A percentile compares a stretch with the other conserved stretches of the same genome.
Evolutionary conservation across 2,329 filamentous ascomycete genomes (phyloP).

Genomic region (Raffaelea ambrosiae): DNA sequence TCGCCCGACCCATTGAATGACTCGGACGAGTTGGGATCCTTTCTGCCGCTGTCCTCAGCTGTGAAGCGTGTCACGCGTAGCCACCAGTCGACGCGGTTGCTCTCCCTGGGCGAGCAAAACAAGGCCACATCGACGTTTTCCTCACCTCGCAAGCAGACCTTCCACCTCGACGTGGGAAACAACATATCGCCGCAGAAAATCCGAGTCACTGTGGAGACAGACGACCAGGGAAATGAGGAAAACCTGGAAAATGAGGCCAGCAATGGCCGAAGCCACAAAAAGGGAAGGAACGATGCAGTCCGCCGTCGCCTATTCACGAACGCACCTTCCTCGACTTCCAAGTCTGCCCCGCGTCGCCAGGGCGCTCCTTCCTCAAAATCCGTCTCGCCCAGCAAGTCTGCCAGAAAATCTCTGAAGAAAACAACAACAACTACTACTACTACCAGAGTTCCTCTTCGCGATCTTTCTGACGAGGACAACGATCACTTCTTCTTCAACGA

Average conservation of each 20-base stretch:
- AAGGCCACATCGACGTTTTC: slow-evolving; percentile 8
- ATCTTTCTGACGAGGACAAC: slow-evolving; percentile 32
- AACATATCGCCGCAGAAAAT: slow-evolving; percentile 41
- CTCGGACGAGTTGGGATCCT: slow-evolving; percentile 13
- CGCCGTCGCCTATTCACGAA: slow-evolving; percentile 21
- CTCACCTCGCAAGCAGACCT: slow-evolving; percentile 48
- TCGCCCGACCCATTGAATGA: slow-evolving; percentile 44
- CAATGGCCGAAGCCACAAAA: not conserved
- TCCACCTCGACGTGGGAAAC: slow-evolving; percentile 47
- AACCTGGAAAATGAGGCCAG: slow-evolving; percentile 5
- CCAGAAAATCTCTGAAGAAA: no score
- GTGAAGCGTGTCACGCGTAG: slow-evolving; percentile 35
- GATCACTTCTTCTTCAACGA: slow-evolving; percentile 26
- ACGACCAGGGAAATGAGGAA: slow-evolving; percentile 14
- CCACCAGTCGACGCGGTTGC: slow-evolving; percentile 29
- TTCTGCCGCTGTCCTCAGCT: slow-evolving; percentile 14
- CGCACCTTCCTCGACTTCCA: slow-evolving; percentile 22
- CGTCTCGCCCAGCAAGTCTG: slow-evolving; percentile 5
- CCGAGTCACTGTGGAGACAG: slow-evolving; percentile 47
- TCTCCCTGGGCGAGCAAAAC: slow-evolving; percentile 21
- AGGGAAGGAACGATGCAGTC: not conserved
- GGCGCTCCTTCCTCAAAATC: not conserved
- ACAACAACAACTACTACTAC: slow-evolving; percentile 34
- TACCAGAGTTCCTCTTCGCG: slow-evolving; percentile 34
- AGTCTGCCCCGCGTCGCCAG: slow-evolving; percentile 25